These are phyloP conservation scores for Oleoguttula mirabilis DNA, from an alignment of 495 filamentous ascomycete genomes.

Conservation along the genomic window DNA sequence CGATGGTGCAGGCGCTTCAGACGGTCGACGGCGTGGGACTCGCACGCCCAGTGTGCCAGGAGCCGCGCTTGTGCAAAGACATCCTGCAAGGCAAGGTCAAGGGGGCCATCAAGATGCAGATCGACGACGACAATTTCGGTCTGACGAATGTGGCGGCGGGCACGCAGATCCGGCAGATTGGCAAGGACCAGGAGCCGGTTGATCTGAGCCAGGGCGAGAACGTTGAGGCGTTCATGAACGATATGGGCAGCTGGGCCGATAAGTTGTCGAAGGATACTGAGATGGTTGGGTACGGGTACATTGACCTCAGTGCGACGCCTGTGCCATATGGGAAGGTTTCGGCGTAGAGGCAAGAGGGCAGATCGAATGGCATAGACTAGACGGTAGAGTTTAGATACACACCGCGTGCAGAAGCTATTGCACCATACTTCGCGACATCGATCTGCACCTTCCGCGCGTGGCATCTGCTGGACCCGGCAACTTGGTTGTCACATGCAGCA, in stretches of 20 bases:
- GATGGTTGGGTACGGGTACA: constrained; percentile 30
- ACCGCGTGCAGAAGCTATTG: no score
- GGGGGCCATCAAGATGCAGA: constrained; percentile 35
- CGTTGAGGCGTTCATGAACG: constrained; percentile 32
- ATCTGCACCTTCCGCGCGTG: no score
- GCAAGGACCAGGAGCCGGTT: constrained; percentile 40
- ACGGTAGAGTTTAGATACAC: no score
- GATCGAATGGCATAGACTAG: no score
- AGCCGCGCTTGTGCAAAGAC: constrained; percentile 38
- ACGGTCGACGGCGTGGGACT: constrained; percentile 47
- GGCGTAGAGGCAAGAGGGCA: no score
- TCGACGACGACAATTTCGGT: constrained; percentile 38
- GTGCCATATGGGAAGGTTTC: no score
- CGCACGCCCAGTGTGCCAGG: constrained; percentile 41
- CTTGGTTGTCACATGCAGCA: no score
- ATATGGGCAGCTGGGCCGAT: constrained; percentile 31
- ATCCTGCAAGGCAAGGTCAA: constrained; percentile 37
- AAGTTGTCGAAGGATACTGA: constrained; percentile 30
- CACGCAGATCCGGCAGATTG: constrained; percentile 42
- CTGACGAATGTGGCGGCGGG: constrained; percentile 36
- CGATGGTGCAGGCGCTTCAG: constrained; percentile 46
- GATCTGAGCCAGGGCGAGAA: constrained; percentile 38
- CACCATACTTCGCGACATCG: no score
- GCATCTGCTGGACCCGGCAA: no score
- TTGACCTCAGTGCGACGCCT: no score